Conservation (phyloP, 345 rosid species). For the Laguncularia racemosa region DNA sequence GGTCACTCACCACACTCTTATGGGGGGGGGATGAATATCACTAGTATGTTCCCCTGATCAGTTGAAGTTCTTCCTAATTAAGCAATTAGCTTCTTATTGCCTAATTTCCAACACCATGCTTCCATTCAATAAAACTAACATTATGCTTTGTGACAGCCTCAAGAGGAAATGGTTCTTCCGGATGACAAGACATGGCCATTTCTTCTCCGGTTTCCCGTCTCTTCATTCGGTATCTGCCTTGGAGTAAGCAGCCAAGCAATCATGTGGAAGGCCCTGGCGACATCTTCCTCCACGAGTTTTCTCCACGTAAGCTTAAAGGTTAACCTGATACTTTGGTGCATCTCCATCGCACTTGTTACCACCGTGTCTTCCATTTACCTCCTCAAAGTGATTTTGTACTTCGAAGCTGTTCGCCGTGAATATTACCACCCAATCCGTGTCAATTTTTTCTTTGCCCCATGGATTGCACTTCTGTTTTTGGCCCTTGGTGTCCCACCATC, state of each 20-base stretch:
- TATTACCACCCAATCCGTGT: slow-evolving; percentile 78
- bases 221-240: slow-evolving; percentile 86
- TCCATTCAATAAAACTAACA: no score
- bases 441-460: slow-evolving; percentile 94
- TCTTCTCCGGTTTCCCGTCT: slow-evolving; percentile 65
- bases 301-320: slow-evolving; percentile 42
- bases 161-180: slow-evolving; percentile 69
- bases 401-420: slow-evolving; percentile 87
- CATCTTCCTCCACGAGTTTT: slow-evolving; percentile 52
- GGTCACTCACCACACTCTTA: no score
- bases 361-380: slow-evolving; percentile 47
- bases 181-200: slow-evolving; percentile 85
- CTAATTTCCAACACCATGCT: neutral
- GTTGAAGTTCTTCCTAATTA: neutral
- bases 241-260: slow-evolving; percentile 92
- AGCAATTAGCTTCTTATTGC: neutral
- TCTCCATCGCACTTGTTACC: slow-evolving; percentile 43
- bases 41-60: neutral
- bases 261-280: slow-evolving; percentile 77
- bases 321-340: slow-evolving; percentile 64
- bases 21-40: neutral
- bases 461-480: slow-evolving; percentile 69
- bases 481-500: slow-evolving; percentile 73
- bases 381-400: slow-evolving; percentile 51
- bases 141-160: slow-evolving; percentile 28